phyloP scores from a whole-genome alignment of 2,329 filamentous ascomycete species.

The Aureobasidium namibiae region DNA sequence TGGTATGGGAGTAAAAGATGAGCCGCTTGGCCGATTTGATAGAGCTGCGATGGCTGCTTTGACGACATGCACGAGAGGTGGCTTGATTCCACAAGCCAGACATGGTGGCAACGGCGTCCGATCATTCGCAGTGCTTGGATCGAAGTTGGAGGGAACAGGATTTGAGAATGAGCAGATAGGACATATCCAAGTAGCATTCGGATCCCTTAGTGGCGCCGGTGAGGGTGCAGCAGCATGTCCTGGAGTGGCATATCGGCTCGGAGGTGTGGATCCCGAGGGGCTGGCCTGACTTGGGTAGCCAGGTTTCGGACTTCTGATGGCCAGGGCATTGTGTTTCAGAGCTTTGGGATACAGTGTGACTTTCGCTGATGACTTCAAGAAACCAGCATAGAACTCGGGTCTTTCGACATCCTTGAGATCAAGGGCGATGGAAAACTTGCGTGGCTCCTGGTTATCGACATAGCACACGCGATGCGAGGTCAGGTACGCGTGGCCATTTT shows the following conservation, averaged over 20 bases:
- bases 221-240: constrained; percentile 36
- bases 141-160: constrained; percentile 86
- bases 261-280: constrained; percentile 40
- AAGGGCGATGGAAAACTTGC: constrained; percentile 74
- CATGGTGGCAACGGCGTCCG: constrained; percentile 80
- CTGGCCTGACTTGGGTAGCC: constrained; percentile 41
- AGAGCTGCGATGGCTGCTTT: constrained; percentile 79
- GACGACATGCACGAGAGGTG: constrained; percentile 69
- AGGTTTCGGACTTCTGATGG: constrained; percentile 44
- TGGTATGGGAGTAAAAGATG: not conserved
- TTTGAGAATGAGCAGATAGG: constrained; percentile 95
- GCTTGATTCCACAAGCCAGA: constrained; percentile 88
- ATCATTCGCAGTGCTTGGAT: constrained; percentile 69
- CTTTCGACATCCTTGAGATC: constrained; percentile 87
- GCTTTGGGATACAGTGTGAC: constrained; percentile 82
- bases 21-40: constrained; percentile 41
- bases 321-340: constrained; percentile 54
- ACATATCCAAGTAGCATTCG: constrained; percentile 82
- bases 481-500: constrained; percentile 92
- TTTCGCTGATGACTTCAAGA: constrained; percentile 91
- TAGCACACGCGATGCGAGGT: constrained; percentile 95
- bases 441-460: constrained; percentile 78
- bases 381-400: constrained; percentile 85
- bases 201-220: constrained; percentile 38
- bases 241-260: constrained; percentile 32